phyloP scores from a whole-genome alignment of 805 yeast species.

The Candida piceae region DNA sequence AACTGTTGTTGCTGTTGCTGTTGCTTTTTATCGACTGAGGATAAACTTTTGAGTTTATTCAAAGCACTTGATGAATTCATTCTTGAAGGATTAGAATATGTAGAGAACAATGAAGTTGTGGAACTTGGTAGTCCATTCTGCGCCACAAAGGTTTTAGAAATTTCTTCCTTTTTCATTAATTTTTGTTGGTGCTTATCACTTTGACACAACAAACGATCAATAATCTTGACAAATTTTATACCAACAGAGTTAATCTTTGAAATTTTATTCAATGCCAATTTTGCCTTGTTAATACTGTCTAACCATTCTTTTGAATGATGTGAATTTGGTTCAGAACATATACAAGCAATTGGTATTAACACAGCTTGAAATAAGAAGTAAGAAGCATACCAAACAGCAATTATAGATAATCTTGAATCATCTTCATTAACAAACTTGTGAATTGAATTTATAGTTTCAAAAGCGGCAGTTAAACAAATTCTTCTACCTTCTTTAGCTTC shows the following conservation, averaged over 20 bases:
- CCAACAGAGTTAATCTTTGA: slow-evolving; percentile 42
- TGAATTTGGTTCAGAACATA: slow-evolving; percentile 46
- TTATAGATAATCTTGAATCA: slow-evolving; percentile 31
- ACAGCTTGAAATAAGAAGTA: slow-evolving; percentile 62
- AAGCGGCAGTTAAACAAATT: slow-evolving; percentile 47
- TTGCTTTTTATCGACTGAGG: slow-evolving; percentile 2
- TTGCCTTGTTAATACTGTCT: slow-evolving; percentile 38
- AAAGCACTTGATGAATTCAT: slow-evolving; percentile 11
- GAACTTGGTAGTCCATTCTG: slow-evolving; percentile 14
- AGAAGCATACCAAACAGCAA: slow-evolving; percentile 59
- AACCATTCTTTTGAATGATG: slow-evolving; percentile 41
- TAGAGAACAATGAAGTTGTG: slow-evolving; percentile 13
- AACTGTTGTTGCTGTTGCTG: slow-evolving; percentile 1
- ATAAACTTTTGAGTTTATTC: slow-evolving; percentile 4
- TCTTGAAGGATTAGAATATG: slow-evolving; percentile 6
- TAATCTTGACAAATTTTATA: slow-evolving; percentile 39
- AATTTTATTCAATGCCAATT: slow-evolving; percentile 32
- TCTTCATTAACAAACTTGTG: slow-evolving; percentile 30
- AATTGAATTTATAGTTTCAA: slow-evolving; percentile 48
- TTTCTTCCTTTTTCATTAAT: not conserved
- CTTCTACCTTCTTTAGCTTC: slow-evolving; percentile 46
- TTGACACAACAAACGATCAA: slow-evolving; percentile 34
- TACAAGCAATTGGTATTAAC: slow-evolving; percentile 50
- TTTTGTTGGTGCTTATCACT: slow-evolving; percentile 2
- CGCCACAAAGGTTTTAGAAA: slow-evolving; percentile 3